These are phyloP conservation scores for Fusarium brachygibbosum DNA, from an alignment of 2,329 filamentous ascomycete genomes.

Conservation along the genomic window DNA sequence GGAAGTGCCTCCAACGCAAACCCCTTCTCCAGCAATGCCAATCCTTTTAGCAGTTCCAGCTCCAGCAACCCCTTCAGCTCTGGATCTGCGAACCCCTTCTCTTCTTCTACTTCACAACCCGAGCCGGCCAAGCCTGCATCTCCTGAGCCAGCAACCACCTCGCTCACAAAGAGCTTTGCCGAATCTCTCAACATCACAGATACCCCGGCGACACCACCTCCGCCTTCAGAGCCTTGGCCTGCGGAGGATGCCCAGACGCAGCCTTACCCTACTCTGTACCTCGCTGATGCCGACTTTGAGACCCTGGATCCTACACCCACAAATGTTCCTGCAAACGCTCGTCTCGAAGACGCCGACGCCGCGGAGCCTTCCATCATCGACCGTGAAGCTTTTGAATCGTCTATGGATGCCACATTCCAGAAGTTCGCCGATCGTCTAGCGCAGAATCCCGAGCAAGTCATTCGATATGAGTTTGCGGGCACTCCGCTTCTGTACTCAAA, in stretches of 20 bases:
- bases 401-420: constrained; percentile 81
- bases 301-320: constrained; percentile 74
- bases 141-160: constrained; percentile 47
- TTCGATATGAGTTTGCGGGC: constrained; percentile 83
- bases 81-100: constrained; percentile 50
- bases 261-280: constrained; percentile 82
- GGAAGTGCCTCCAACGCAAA: constrained; percentile 61
- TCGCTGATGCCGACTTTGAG: constrained; percentile 92
- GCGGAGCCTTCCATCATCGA: constrained; percentile 67
- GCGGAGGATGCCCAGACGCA: constrained; percentile 71
- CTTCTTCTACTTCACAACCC: constrained; percentile 51
- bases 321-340: constrained; percentile 65
- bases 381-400: constrained; percentile 78
- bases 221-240: constrained; percentile 81
- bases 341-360: constrained; percentile 58
- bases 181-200: constrained; percentile 82
- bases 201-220: constrained; percentile 52
- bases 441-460: constrained; percentile 86
- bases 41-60: constrained; percentile 61
- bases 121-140: constrained; percentile 52
- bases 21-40: constrained; percentile 70
- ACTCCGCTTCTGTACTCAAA: constrained; percentile 84
- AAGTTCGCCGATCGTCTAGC: constrained; percentile 82
- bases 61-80: constrained; percentile 52
- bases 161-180: constrained; percentile 74